phyloP scores from a whole-genome alignment of 2,329 filamentous ascomycete genomes.

The Colletotrichum aenigma region DNA sequence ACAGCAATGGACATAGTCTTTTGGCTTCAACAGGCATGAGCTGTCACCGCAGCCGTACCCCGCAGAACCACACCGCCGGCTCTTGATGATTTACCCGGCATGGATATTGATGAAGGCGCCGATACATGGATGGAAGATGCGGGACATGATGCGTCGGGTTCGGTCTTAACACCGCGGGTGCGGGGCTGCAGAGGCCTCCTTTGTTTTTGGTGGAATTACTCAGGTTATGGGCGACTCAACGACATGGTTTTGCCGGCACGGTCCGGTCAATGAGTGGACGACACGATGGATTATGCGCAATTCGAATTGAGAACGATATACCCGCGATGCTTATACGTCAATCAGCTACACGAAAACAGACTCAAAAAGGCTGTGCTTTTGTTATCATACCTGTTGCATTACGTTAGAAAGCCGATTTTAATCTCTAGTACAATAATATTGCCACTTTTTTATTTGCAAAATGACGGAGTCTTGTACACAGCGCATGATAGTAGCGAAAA shows the following conservation, averaged over 20 bases:
- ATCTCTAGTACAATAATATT: neutral
- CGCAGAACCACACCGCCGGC: neutral
- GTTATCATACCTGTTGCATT: neutral
- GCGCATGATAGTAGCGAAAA: neutral
- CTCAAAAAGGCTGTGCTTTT: neutral
- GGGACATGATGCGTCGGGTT: neutral
- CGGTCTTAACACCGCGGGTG: neutral
- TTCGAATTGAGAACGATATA: neutral
- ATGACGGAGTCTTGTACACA: fast-evolving
- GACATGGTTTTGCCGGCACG: neutral
- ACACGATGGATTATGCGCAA: neutral
- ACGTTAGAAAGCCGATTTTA: neutral
- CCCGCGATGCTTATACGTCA: neutral
- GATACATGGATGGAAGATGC: neutral
- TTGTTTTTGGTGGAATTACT: neutral
- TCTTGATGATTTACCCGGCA: neutral
- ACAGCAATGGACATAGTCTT: neutral
- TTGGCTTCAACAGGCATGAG: neutral
- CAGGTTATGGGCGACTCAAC: neutral
- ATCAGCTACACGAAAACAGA: neutral
- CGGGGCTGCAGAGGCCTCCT: neutral
- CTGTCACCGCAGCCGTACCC: neutral
- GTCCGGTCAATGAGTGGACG: neutral
- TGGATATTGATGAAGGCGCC: neutral
- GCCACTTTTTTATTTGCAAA: neutral